Base-by-base conservation (phyloP, 2,329 filamentous ascomycete genomes). In the Trichoderma simmonsii region DNA sequence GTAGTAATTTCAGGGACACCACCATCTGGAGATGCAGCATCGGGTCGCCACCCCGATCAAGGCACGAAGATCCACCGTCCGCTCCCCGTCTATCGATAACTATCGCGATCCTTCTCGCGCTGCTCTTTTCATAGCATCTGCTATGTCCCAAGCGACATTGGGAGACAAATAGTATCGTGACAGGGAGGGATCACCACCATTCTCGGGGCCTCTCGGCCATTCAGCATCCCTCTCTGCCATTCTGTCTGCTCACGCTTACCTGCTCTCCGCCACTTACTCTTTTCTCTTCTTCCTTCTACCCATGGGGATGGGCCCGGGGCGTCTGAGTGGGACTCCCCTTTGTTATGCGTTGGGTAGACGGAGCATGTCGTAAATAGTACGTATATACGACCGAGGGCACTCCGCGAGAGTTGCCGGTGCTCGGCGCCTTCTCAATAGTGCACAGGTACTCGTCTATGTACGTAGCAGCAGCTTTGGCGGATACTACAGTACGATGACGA, bases 1-100 rank as follows among this genome's bases (percentile, higher is more conserved):
- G 66, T 70, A 70, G 66, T 70, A 70, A 36, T 70, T 70, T 62
- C 66, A 70, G 66, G 66, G 66, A 70, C 66, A 62, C 65, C 65
- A 60, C 28, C 65, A 68, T 60, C 65, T 68, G 34, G 65, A 36
- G 30, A 70, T 34, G 66, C 66, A 34, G 36, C 56, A 28, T 69
- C 66, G 57, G 66, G 57, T 70, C 57, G 66, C 36, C 39, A 62
- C 57, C 57, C 39, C 39, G 57, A 62, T 62, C 39, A 62, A 62
- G 57, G 57, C 36, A 34, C 57, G 34, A 43, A 51, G 57, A 61
- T 70, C 66, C 66, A 70, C 57, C 57, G 9, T 36, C 21, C 11
- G 30, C 28, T 62, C 14, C 26, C 39, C 28, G 54, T 68, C 66
- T 36, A 70, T 54, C 28, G 28, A 62, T 61, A 21, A 43, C 30